Conservation (phyloP, 2,329 filamentous ascomycete genomes). For the Hymenoscyphus linearis region DNA sequence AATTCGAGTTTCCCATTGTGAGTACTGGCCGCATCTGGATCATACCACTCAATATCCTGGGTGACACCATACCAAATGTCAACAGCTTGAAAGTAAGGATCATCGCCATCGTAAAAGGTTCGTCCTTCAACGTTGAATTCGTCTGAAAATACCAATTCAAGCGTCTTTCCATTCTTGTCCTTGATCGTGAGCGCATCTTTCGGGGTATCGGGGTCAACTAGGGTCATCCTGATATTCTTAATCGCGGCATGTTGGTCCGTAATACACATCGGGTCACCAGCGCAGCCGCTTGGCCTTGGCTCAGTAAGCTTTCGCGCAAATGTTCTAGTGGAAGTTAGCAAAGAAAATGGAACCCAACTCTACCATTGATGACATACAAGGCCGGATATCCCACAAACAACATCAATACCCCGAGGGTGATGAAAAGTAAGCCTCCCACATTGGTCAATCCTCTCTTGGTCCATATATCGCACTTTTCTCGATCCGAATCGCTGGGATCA, state of each 20-base stretch:
- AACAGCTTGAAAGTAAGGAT: slow-evolving; percentile 62
- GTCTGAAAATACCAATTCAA: slow-evolving; percentile 65
- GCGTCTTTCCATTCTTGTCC: slow-evolving; percentile 52
- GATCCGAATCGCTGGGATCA: slow-evolving; percentile 56
- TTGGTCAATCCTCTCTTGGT: slow-evolving; percentile 60
- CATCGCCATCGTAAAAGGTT: slow-evolving; percentile 66
- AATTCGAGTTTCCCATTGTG: slow-evolving; percentile 57
- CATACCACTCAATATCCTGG: slow-evolving; percentile 65
- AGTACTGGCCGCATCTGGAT: slow-evolving; percentile 61
- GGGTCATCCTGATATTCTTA: slow-evolving; percentile 52
- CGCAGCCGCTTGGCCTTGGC: slow-evolving; percentile 26
- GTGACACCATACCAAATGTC: slow-evolving; percentile 71
- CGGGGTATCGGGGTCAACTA: slow-evolving; percentile 67
- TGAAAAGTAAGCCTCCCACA: slow-evolving; percentile 54
- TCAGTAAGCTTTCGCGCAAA: slow-evolving; percentile 43
- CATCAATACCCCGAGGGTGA: slow-evolving; percentile 55
- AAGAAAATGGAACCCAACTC: not conserved
- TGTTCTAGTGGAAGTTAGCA: slow-evolving; percentile 41
- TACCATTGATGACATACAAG: slow-evolving; percentile 46
- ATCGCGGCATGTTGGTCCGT: slow-evolving; percentile 40
- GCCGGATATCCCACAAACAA: slow-evolving; percentile 67
- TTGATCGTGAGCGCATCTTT: slow-evolving; percentile 49
- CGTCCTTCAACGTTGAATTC: slow-evolving; percentile 64
- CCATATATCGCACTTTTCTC: slow-evolving; percentile 59
- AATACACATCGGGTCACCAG: slow-evolving; percentile 36